Evolutionary conservation across 2,329 filamentous ascomycete species (phyloP).

Genomic region (Aureobasidium melanogenum): DNA sequence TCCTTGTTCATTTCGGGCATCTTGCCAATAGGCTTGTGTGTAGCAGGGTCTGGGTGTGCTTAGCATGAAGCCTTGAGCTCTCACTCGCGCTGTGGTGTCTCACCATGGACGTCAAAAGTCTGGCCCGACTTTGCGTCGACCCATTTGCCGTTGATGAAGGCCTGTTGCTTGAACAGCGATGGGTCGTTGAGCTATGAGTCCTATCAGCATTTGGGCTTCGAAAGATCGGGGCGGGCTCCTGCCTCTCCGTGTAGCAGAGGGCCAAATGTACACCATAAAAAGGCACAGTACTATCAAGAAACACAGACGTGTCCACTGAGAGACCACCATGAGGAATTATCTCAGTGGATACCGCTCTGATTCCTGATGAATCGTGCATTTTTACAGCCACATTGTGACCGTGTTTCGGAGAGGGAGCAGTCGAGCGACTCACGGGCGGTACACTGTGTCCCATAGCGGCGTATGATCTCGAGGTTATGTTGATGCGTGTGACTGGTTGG

Average conservation of each 20-base stretch:
- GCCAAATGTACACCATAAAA: no score
- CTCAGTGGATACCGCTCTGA: no score
- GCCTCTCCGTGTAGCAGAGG: no score
- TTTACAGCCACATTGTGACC: no score
- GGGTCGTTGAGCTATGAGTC: conserved; percentile 37
- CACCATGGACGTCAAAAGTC: conserved; percentile 82
- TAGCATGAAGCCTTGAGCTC: no score
- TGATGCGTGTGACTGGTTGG: conserved; percentile 22
- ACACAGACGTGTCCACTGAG: no score
- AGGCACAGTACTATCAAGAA: no score
- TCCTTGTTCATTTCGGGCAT: conserved; percentile 73
- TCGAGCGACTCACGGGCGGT: conserved; percentile 30
- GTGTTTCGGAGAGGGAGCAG: no score
- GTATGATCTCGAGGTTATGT: conserved; percentile 31
- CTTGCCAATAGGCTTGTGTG: conserved; percentile 69
- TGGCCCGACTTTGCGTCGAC: conserved; percentile 74
- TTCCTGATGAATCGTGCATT: no score
- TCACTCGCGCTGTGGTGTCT: no score
- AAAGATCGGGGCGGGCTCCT: background rate
- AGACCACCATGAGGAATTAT: no score
- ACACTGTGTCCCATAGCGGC: conserved; percentile 36
- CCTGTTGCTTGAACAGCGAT: conserved; percentile 68
- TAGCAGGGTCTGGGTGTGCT: conserved; percentile 78
- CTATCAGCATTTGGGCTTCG: background rate
- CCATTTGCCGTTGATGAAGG: conserved; percentile 92